Percentiles rank a stretch among this genome's conserved stretches.
phyloP scores from a whole-genome alignment of 2,329 filamentous ascomycete species.

The Aspergillus fumigatiaffinis region DNA sequence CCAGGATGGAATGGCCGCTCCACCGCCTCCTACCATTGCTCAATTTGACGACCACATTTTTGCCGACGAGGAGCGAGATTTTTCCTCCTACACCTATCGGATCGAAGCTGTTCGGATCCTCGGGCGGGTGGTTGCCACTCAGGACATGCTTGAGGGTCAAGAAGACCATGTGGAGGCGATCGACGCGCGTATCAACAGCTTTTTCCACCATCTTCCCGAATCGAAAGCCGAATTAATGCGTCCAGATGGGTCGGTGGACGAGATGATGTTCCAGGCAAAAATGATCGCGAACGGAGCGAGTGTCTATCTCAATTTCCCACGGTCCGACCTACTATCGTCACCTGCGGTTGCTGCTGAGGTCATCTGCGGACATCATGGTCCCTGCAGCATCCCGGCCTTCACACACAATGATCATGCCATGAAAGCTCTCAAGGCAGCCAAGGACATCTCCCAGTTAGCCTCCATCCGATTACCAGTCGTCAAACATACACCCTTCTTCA shows the following conservation, averaged over 20 bases:
- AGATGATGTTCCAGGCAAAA: constrained; percentile 87
- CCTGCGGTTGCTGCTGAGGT: constrained; percentile 48
- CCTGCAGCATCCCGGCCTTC: constrained; percentile 37
- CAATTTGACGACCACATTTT: constrained; percentile 79
- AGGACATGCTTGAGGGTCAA: constrained; percentile 36
- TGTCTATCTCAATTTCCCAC: constrained; percentile 75
- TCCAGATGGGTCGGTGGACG: constrained; percentile 69
- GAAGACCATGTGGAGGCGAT: constrained; percentile 58
- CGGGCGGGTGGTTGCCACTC: constrained; percentile 62
- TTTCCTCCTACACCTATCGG: constrained; percentile 82
- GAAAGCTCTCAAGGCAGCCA: constrained; percentile 75
- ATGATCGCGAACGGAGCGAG: constrained; percentile 65
- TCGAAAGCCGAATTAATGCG: constrained; percentile 67
- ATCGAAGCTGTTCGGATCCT: constrained; percentile 77
- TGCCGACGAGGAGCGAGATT: constrained; percentile 60
- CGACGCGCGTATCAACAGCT: constrained; percentile 61
- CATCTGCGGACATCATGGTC: constrained; percentile 39
- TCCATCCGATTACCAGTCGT: constrained; percentile 55
- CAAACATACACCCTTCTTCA: constrained; percentile 79
- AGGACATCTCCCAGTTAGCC: constrained; percentile 72
- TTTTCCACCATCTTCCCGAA: constrained; percentile 72
- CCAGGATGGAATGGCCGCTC: constrained; percentile 52
- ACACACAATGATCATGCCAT: constrained; percentile 59
- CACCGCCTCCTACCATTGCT: constrained; percentile 57
- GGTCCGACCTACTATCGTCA: constrained; percentile 65